These are phyloP conservation scores for Meredithiella fracta DNA, from an alignment of 2,329 filamentous ascomycete genomes.

Conservation along the genomic window DNA sequence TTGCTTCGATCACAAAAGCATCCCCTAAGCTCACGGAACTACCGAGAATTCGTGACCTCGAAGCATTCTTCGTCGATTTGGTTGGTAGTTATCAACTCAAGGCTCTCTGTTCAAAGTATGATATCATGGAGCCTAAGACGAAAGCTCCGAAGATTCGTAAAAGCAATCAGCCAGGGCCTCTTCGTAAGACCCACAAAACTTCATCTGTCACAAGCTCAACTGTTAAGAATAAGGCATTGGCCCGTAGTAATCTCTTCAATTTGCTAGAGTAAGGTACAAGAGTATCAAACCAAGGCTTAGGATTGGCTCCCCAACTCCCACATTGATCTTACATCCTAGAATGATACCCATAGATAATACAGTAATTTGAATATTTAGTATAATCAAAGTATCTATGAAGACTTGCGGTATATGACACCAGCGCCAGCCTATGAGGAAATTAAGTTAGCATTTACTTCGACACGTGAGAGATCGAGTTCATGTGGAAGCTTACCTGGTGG, in stretches of 20 bases:
- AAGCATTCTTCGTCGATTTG: constrained; percentile 1
- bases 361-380: background rate
- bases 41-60: background rate
- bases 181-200: background rate
- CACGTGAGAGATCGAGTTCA: constrained; percentile 21
- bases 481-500: constrained; percentile 66
- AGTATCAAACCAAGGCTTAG: too few relatives aligned
- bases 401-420: constrained; percentile 20
- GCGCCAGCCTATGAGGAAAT: constrained; percentile 19
- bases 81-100: background rate
- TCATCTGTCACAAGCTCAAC: background rate
- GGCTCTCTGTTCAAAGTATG: constrained; percentile 4
- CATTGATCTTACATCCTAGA: too few relatives aligned
- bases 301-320: too few relatives aligned
- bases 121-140: background rate
- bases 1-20: background rate
- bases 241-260: background rate
- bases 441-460: constrained; percentile 2
- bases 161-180: background rate
- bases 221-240: background rate
- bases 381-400: background rate
- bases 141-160: background rate
- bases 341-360: background rate
- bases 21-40: background rate
- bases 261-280: background rate